Percentiles rank a stretch among this genome's conserved stretches.
Conservation (phyloP, 2,329 filamentous ascomycete species). For the Leptographium galeiforme region DNA sequence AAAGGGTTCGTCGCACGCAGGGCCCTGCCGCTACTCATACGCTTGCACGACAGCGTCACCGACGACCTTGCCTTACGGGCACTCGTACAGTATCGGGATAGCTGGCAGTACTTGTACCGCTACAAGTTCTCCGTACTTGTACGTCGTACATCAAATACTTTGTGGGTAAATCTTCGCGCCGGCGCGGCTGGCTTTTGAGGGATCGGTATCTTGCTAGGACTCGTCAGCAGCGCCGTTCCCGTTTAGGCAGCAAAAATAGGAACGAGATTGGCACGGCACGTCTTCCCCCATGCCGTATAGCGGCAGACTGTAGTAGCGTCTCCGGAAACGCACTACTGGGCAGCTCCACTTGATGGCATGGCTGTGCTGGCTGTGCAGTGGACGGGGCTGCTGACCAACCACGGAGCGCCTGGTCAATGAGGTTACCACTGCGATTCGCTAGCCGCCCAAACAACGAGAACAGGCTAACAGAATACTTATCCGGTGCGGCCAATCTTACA, state of each 20-base stretch:
- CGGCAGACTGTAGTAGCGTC: not conserved
- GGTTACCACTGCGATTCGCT: not conserved
- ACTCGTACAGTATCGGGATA: no score
- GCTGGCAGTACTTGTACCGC: no score
- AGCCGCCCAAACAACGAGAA: not conserved
- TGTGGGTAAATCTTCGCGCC: no score
- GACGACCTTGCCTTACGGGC: no score
- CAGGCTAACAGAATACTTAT: no score
- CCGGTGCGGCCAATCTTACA: no score
- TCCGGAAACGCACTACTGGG: not conserved
- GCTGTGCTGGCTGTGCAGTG: not conserved
- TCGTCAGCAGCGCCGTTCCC: not conserved
- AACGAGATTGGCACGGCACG: not conserved
- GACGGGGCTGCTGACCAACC: not conserved
- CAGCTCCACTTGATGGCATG: not conserved
- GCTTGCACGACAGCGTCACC: no score
- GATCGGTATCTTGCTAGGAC: no score
- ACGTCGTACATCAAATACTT: no score
- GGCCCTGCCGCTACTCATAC: no score
- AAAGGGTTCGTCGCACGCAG: not conserved
- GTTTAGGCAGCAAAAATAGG: not conserved
- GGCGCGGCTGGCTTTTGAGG: no score
- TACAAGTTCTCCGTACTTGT: no score
- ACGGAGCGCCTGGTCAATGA: not conserved
- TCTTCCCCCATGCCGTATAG: not conserved